phyloP scores from a whole-genome alignment of 2,329 filamentous ascomycete species.

The Arthrocladium fulminans region DNA sequence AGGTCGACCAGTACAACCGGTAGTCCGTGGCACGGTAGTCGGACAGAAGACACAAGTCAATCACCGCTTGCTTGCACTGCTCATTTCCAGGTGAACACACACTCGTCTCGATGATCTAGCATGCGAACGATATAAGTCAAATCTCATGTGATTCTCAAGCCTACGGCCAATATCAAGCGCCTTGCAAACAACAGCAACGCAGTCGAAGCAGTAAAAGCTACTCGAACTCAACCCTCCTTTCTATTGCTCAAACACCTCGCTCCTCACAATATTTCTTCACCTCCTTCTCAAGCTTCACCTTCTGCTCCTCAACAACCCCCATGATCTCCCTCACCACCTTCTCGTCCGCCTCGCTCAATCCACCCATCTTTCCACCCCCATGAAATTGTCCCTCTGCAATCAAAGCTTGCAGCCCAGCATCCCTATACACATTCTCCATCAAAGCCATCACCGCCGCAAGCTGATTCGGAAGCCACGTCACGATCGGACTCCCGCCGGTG shows the following conservation, averaged over 20 bases:
- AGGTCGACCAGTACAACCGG: too few species aligned
- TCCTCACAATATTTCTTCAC: constrained; percentile 40
- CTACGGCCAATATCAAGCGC: too few species aligned
- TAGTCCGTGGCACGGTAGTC: too few species aligned
- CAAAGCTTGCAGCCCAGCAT: constrained; percentile 11
- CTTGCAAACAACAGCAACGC: too few species aligned
- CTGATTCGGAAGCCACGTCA: constrained; percentile 43
- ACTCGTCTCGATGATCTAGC: not conserved
- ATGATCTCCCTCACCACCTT: constrained; percentile 28
- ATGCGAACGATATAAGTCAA: not conserved
- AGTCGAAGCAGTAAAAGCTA: too few species aligned
- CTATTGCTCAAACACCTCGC: constrained; percentile 30
- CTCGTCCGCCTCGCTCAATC: constrained; percentile 6
- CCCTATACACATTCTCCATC: constrained; percentile 39
- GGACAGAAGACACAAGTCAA: too few species aligned
- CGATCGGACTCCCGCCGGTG: constrained; percentile 41
- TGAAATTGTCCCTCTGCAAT: constrained; percentile 8
- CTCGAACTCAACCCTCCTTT: too few species aligned
- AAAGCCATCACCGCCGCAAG: constrained; percentile 41
- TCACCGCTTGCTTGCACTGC: too few species aligned
- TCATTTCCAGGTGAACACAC: not conserved
- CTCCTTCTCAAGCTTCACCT: constrained; percentile 33
- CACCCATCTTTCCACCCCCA: constrained; percentile 2
- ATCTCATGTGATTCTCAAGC: too few species aligned
- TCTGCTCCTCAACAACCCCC: constrained; percentile 28